Conservation (phyloP, 2,329 filamentous ascomycete species). For the Chaetomiaceae sp. region DNA sequence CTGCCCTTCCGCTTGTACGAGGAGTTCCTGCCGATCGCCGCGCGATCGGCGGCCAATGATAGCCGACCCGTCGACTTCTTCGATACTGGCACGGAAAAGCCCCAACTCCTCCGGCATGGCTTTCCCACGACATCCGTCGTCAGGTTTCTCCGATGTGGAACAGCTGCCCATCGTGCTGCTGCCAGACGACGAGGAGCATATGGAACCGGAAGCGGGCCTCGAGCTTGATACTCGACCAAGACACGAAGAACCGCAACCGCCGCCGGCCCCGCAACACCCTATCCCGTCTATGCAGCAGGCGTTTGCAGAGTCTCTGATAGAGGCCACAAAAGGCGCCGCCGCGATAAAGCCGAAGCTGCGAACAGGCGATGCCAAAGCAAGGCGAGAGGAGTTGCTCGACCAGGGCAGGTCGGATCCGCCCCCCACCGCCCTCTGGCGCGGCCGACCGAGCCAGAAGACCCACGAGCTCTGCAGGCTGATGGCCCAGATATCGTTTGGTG, state of each 20-base stretch:
- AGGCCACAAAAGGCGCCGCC: constrained; percentile 54
- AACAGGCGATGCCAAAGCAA: constrained; percentile 53
- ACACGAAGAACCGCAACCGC: constrained; percentile 7
- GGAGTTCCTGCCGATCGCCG: constrained; percentile 27
- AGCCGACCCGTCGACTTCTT: constrained; percentile 2
- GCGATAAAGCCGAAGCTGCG: constrained; percentile 49
- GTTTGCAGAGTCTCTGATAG: constrained; percentile 76
- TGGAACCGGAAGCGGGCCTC: constrained; percentile 17
- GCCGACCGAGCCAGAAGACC: constrained; percentile 68
- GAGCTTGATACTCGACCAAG: constrained; percentile 13
- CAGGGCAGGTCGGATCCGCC: constrained; percentile 64
- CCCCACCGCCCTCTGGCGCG: constrained; percentile 71
- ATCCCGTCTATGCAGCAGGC: constrained; percentile 73
- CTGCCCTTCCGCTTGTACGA: constrained; percentile 16
- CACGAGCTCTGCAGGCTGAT: constrained; percentile 89
- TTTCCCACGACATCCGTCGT: constrained; percentile 20
- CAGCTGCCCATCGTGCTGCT: constrained; percentile 27
- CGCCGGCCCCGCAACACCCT: constrained; percentile 53
- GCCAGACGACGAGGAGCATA: constrained; percentile 17
- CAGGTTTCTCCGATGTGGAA: constrained; percentile 19
- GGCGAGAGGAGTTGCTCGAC: constrained; percentile 65
- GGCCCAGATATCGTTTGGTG: constrained; percentile 88
- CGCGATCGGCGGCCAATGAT: constrained; percentile 23
- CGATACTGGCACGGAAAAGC: constrained; percentile 7
- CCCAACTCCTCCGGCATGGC: constrained; percentile 22